A percentile compares a stretch with the other conserved stretches of the same genome.
phyloP scores from a whole-genome alignment of 805 yeast genomes.

The Saccharomycopsis malanga region DNA sequence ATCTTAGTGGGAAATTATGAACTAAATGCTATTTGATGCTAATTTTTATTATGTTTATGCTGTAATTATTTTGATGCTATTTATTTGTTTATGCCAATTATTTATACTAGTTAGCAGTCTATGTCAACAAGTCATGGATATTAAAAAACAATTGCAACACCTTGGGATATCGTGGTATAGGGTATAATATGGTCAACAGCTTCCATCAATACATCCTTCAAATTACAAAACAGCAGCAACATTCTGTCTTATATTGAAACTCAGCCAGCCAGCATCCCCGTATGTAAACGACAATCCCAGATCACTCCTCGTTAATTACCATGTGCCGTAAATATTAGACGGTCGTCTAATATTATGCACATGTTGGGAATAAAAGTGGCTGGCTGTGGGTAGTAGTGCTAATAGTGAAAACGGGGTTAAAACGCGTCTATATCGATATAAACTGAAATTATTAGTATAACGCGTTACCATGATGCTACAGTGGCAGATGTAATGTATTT shows the following conservation, averaged over 20 bases:
- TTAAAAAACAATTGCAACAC: not conserved
- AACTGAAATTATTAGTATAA: no score
- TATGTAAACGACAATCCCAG: no score
- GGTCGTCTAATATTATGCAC: not conserved
- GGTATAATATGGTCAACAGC: not conserved
- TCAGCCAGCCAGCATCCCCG: no score
- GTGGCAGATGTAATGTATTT: no score
- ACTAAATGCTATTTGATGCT: not conserved
- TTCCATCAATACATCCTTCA: not conserved
- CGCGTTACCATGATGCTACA: no score
- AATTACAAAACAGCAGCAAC: not conserved
- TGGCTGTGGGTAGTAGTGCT: no score
- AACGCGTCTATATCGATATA: no score
- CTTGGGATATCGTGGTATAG: not conserved
- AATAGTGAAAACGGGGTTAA: no score
- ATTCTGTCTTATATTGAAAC: no score
- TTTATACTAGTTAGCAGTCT: not conserved
- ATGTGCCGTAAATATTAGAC: not conserved
- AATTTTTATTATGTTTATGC: not conserved
- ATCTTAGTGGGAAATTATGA: not conserved
- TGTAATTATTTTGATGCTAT: not conserved
- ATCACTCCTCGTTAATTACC: not conserved
- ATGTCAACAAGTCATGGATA: not conserved
- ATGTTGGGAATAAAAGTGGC: slow-evolving; percentile 28
- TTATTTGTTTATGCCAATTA: no score